Base-by-base conservation (phyloP, 805 yeast species). In the Pichia cephalocereana region DNA sequence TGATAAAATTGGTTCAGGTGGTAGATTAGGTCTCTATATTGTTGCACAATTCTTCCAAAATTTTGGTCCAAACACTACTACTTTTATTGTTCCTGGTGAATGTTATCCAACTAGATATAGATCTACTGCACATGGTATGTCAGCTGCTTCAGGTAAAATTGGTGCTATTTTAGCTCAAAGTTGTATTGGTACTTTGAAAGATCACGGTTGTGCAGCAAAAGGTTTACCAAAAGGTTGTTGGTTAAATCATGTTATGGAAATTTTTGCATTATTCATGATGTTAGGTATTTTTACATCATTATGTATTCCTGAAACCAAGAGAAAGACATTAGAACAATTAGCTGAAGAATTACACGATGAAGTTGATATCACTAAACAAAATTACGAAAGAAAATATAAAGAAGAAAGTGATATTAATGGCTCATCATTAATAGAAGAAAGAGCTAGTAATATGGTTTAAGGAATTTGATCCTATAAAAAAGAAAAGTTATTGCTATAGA, bases 121-220 rank as follows among this genome's bases (percentile, higher is more conserved):
- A 82, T 87, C 96, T 23, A 81, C 95, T 56, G 96, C 96, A 44
- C 96, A 88, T 61, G 96, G 96, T 76, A 76, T 88, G 54, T 87
- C 95, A 54, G 96, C 96, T 58, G 96, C 95, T 45, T 68, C 80
- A 34, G 96, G 96, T 75, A 88, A 88, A 68, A 74, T 87, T 59
- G 96, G 96, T 72, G 95, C 96, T 51, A 86, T 88, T 57, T 79
- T 88, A 73, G 96, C 96, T 28, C 93, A 84, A 71, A 82, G 90
- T 53, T 83, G 85, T 65, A 68, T 85, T 57, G 93, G 96, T 76
- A 86, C 95, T 54, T 76, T 88, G 60, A 75, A 82, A 49, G 74
- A 84, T 75, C 91, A 84, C 68, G 76, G 79, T 54, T 88, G 96
- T 79, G 70, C 87, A 37, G 69, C 70, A 45, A 74, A 73, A 50